phyloP scores from a whole-genome alignment of 331 rosid genomes.

The Ulmus americana region DNA sequence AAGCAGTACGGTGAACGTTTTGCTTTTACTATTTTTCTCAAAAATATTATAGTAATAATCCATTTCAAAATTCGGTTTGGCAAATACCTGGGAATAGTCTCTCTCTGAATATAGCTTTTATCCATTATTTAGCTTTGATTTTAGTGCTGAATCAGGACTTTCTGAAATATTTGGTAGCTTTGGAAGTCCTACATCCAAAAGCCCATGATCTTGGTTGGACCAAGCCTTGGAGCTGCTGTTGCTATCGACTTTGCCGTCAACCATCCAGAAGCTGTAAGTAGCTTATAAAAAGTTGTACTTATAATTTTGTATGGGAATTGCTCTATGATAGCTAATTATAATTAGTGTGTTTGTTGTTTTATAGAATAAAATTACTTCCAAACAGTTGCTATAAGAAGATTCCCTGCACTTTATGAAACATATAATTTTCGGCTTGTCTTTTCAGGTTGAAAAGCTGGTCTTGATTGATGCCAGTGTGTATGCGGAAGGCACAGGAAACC shows the following conservation, averaged over 20 bases:
- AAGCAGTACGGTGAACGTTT: neutral
- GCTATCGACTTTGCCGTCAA: conserved; percentile 82
- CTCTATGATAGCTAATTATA: neutral
- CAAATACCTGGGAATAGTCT: neutral
- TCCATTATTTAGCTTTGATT: neutral
- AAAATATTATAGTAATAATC: neutral
- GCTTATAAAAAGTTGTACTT: conserved; percentile 23
- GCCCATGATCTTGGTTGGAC: conserved; percentile 88
- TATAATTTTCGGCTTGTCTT: conserved; percentile 28
- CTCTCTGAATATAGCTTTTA: neutral
- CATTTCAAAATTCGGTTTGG: neutral
- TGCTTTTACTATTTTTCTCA: neutral
- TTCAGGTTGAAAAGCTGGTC: conserved; percentile 86
- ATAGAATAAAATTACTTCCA: neutral
- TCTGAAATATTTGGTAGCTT: conserved; percentile 43
- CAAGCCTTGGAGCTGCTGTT: conserved; percentile 95
- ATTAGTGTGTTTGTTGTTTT: neutral
- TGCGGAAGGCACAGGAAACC: conserved; percentile 68
- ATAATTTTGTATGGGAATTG: conserved; percentile 2
- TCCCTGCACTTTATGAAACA: conserved; percentile 20
- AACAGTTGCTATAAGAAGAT: conserved; percentile 14
- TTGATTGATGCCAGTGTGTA: conserved; percentile 91
- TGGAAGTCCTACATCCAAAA: conserved; percentile 71
- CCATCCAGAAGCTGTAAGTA: conserved; percentile 88
- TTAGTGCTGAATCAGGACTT: conserved; percentile 22